phyloP scores from a whole-genome alignment of 176 grass and related monocot species.

The Hordeum marinum region DNA sequence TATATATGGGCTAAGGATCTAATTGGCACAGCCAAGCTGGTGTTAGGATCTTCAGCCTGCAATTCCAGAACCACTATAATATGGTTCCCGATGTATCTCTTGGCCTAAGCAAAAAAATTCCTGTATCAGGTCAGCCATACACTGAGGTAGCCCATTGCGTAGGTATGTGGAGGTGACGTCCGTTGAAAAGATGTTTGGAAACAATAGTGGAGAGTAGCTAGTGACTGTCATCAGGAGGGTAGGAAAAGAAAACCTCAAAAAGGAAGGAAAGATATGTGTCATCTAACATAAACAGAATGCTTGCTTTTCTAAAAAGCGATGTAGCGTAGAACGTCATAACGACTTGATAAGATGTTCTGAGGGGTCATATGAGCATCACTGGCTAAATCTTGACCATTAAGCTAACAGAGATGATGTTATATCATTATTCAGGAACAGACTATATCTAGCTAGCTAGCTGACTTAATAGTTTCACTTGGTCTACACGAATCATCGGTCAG shows the following conservation, averaged over 20 bases:
- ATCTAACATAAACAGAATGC: conserved; percentile 26
- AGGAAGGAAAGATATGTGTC: conserved; percentile 34
- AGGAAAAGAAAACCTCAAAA: neutral
- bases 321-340: conserved; percentile 31
- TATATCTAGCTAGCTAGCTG: neutral
- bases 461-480: neutral
- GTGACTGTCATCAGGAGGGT: conserved; percentile 12
- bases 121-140: neutral
- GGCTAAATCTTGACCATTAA: conserved; percentile 45
- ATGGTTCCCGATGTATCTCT: neutral
- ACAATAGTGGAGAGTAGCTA: neutral
- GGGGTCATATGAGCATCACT: neutral
- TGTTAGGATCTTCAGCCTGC: neutral
- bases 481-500: neutral
- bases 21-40: neutral
- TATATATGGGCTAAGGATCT: neutral
- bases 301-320: conserved; percentile 16
- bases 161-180: neutral
- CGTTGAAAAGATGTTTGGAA: conserved; percentile 6
- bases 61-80: neutral
- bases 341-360: conserved; percentile 19
- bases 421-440: neutral
- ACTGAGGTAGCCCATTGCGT: neutral
- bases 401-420: neutral
- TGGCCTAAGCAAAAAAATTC: neutral